Evolutionary conservation across 768 basidiomycete genomes (phyloP).

Genomic region (Russula ochroleuca): DNA sequence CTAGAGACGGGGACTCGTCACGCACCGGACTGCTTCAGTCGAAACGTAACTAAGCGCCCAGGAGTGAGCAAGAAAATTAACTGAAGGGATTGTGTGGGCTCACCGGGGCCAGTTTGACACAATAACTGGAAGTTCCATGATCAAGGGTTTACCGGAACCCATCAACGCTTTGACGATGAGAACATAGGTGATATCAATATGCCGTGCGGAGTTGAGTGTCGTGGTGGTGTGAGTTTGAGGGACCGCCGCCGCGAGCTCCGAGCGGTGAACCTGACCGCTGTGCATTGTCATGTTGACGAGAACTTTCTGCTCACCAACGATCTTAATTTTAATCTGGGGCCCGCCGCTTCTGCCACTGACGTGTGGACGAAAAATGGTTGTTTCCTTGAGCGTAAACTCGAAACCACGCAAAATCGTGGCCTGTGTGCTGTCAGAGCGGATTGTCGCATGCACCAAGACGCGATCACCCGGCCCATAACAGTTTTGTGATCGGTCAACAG

Average conservation of each 20-base stretch:
- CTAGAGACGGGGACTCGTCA: background rate
- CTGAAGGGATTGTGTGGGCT: slow-evolving; percentile 29
- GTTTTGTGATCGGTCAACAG: slow-evolving; percentile 67
- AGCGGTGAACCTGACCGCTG: slow-evolving; percentile 63
- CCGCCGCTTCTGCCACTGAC: slow-evolving; percentile 52
- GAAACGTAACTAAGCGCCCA: slow-evolving; percentile 56
- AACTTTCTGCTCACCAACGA: slow-evolving; percentile 66
- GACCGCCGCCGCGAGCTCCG: slow-evolving; percentile 68
- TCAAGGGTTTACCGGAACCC: slow-evolving; percentile 58
- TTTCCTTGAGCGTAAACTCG: slow-evolving; percentile 75
- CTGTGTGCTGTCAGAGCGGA: slow-evolving; percentile 65
- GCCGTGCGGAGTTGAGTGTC: slow-evolving; percentile 73
- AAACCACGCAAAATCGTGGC: slow-evolving; percentile 77
- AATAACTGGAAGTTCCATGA: slow-evolving; percentile 73
- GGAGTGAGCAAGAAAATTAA: slow-evolving; percentile 8
- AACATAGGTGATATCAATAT: slow-evolving; percentile 82
- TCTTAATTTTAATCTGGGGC: slow-evolving; percentile 50
- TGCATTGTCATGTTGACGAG: slow-evolving; percentile 70
- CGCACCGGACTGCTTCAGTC: slow-evolving; percentile 57
- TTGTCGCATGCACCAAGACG: slow-evolving; percentile 62
- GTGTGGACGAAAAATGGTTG: slow-evolving; percentile 63
- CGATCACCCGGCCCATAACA: slow-evolving; percentile 88
- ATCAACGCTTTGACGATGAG: slow-evolving; percentile 74
- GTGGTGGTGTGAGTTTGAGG: slow-evolving; percentile 73
- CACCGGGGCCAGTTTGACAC: slow-evolving; percentile 86